These are phyloP conservation scores for Gloeostereum incarnatum DNA, from an alignment of 768 basidiomycete genomes.

Conservation along the genomic window DNA sequence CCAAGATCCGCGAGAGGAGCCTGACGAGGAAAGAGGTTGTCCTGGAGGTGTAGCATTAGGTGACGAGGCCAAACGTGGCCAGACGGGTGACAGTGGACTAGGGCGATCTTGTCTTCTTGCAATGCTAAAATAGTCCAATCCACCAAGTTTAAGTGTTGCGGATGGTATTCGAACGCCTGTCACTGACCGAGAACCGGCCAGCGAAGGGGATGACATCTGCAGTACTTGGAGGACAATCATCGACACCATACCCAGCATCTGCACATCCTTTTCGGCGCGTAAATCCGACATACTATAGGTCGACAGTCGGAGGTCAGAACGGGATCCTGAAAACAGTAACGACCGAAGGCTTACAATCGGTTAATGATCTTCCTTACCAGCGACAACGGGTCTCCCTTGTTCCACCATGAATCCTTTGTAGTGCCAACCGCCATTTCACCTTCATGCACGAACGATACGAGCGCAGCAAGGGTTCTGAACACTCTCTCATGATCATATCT, in stretches of 20 bases:
- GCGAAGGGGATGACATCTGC: neutral
- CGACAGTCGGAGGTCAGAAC: neutral
- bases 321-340: neutral
- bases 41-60: slow-evolving; percentile 27
- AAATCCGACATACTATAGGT: slow-evolving; percentile 31
- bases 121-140: slow-evolving; percentile 54
- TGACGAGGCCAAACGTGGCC: slow-evolving; percentile 45
- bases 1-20: slow-evolving; percentile 73
- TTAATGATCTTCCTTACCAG: slow-evolving; percentile 29
- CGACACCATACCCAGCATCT: slow-evolving; percentile 75
- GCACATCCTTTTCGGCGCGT: slow-evolving; percentile 50
- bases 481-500: slow-evolving; percentile 65
- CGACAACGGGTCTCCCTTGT: slow-evolving; percentile 18
- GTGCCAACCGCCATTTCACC: slow-evolving; percentile 5
- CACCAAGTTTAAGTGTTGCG: slow-evolving; percentile 15
- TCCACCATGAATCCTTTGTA: slow-evolving; percentile 6
- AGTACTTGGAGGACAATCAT: slow-evolving; percentile 50
- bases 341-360: slow-evolving; percentile 33
- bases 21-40: slow-evolving; percentile 38
- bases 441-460: slow-evolving; percentile 31
- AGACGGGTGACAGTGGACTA: slow-evolving; percentile 36
- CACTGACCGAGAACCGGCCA: neutral
- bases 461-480: slow-evolving; percentile 44
- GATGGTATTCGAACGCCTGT: slow-evolving; percentile 1
- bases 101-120: slow-evolving; percentile 25